Conservation (phyloP, 192 early-diverging fungal genomes). For the Linnemannia schmuckeri region DNA sequence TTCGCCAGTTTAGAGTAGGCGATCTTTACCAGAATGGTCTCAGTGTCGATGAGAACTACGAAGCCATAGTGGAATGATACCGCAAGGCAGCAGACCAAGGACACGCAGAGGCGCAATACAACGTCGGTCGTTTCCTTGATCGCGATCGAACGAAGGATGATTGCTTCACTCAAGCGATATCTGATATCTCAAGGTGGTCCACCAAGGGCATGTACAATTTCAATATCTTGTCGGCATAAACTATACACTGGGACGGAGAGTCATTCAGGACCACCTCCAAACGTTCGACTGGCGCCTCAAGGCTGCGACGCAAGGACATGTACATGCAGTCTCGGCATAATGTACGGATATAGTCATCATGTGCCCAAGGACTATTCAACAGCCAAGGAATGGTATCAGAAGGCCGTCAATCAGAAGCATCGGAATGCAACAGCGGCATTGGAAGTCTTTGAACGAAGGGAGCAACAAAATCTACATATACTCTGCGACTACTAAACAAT, state of each 20-base stretch:
- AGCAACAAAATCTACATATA: too few species aligned
- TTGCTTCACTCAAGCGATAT: too few species aligned
- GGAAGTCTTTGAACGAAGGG: not conserved
- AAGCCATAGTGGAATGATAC: not conserved
- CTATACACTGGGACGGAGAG: too few species aligned
- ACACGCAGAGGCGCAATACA: too few species aligned
- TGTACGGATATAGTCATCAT: not conserved
- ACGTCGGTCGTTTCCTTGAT: too few species aligned
- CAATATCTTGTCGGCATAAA: not conserved
- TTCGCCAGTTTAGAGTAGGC: not conserved
- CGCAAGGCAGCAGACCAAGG: not conserved
- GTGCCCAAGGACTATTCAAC: not conserved
- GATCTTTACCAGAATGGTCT: too few species aligned
- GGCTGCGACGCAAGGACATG: not conserved
- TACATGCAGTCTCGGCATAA: not conserved
- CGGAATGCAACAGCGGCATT: not conserved
- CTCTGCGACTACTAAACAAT: too few species aligned
- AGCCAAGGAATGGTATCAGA: not conserved
- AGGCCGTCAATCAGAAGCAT: not conserved
- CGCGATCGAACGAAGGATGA: too few species aligned
- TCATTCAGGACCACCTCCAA: too few species aligned
- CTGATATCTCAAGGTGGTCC: too few species aligned
- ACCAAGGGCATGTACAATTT: not conserved
- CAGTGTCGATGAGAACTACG: too few species aligned
- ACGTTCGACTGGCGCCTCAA: too few species aligned